Percentiles rank a stretch among this genome's conserved stretches.
Conservation (phyloP, 2,329 filamentous ascomycete genomes). For the Penicillium corylophilum region DNA sequence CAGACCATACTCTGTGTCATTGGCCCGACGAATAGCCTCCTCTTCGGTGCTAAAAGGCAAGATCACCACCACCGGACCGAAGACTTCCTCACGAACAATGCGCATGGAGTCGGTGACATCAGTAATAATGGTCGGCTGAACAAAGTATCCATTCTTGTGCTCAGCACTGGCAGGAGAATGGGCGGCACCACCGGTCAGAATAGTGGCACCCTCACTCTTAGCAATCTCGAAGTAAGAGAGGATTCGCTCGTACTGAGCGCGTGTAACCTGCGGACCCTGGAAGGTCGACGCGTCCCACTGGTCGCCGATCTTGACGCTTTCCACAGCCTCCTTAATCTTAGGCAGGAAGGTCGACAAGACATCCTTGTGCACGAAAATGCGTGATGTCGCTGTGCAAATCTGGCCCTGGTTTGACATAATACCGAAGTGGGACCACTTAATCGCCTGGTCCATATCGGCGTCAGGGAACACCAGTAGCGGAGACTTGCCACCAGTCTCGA, state of each 20-base stretch:
- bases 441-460: conserved; percentile 65
- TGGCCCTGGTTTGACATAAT: conserved; percentile 48
- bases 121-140: conserved; percentile 33
- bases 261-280: conserved; percentile 28
- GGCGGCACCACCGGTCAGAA: conserved; percentile 28
- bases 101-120: conserved; percentile 34
- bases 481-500: conserved; percentile 61
- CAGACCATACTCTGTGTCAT: conserved; percentile 41
- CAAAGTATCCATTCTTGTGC: conserved; percentile 31
- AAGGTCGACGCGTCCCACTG: conserved; percentile 34
- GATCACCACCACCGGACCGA: conserved; percentile 43
- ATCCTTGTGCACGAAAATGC: conserved; percentile 26
- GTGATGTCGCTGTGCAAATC: conserved; percentile 38
- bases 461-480: conserved; percentile 65
- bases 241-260: conserved; percentile 28
- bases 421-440: conserved; percentile 65
- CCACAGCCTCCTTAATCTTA: conserved; percentile 24
- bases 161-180: conserved; percentile 26
- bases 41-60: conserved; percentile 36
- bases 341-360: conserved; percentile 23
- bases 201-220: conserved; percentile 35
- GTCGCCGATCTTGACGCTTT: conserved; percentile 33
- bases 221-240: conserved; percentile 30
- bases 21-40: conserved; percentile 39
- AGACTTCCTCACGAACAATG: conserved; percentile 42